Percentiles rank a stretch among this genome's conserved stretches.
Evolutionary conservation across 2,329 filamentous ascomycete genomes (phyloP).

Genomic region (Knufia petricola): DNA sequence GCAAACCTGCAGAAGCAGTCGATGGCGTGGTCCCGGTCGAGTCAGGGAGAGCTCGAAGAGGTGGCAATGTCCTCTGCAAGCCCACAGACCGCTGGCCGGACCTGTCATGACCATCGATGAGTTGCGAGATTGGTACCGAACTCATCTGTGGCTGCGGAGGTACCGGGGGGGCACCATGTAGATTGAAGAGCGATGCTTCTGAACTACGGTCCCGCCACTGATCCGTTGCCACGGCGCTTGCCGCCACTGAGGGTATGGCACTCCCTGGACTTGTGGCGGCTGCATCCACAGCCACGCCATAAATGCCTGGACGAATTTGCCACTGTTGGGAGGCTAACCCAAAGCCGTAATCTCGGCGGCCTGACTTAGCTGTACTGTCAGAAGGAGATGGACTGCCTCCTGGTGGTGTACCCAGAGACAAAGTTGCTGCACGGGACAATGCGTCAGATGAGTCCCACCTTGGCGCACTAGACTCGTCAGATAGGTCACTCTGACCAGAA

Average conservation of each 20-base stretch:
- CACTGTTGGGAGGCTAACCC: not conserved
- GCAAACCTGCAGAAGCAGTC: not conserved
- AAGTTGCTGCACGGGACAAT: slow-evolving; percentile 14
- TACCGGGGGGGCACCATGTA: not conserved
- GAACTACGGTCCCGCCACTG: not conserved
- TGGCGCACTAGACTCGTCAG: slow-evolving; percentile 18
- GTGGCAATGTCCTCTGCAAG: slow-evolving; percentile 5
- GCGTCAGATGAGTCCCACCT: slow-evolving; percentile 17
- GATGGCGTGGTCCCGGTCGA: not conserved
- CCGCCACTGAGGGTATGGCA: too few species aligned
- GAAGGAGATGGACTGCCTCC: slow-evolving; percentile 15
- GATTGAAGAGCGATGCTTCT: not conserved
- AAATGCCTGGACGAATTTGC: not conserved
- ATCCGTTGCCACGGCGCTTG: not conserved
- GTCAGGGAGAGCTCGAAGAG: not conserved
- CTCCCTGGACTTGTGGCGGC: not conserved
- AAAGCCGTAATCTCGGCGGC: slow-evolving; percentile 1
- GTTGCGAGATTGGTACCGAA: slow-evolving; percentile 3
- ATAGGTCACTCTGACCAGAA: slow-evolving; percentile 20
- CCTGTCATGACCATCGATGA: not conserved
- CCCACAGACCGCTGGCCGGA: not conserved
- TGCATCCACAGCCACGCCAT: not conserved
- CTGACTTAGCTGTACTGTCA: not conserved
- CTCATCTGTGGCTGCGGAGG: not conserved
- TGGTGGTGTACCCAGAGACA: slow-evolving; percentile 13